Base-by-base conservation (phyloP, 179 eudicot species). In the Pouteria campechiana region DNA sequence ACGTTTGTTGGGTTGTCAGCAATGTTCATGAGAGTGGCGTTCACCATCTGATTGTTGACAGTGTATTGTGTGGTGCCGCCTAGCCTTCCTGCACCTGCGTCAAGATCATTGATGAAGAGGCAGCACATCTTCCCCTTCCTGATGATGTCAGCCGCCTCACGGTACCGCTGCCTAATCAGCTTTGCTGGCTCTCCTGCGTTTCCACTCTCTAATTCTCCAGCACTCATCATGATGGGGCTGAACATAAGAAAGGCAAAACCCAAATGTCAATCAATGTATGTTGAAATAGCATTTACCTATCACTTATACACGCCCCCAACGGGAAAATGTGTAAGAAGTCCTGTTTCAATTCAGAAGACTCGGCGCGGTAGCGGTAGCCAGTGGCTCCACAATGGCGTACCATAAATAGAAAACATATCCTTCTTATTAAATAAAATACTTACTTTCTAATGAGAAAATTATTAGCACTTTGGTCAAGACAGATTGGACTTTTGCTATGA, bases 151-250 rank as follows among this genome's bases (percentile, higher is more conserved):
- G 93, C 73, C 5, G 93, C 93, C 36, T 82, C 93, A 11, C 93
- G 65, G 74, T 82, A 82, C 68, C 93, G 69, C 44, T 82, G 87
- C 41, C 93, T 64, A 59, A 82, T 78, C 38, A 82, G 45, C 57
- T 82, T 82, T 0, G 93, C 93, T 0, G 93, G 93, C 60, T 82
- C 93, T 57, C 93, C 93, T 3, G 93, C 93, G 32, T 78, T 81
- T n/a, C 93, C 93, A 29, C 80, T 72, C 47, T 82, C 93, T 18
- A 82, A 34, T 35, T 82, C 93, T 78, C 93, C 93, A 0, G 93
- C 93, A 64, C 93, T 82, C 93, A 82, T 78, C 81, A 78, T 75
- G 61, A 82, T 82, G 1, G 93, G 93, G 70, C 93, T 81, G 68
- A 25, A 41, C 5, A 2, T 32, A 17, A 19, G 3, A 0, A 48